Conservation (phyloP, 108 stramenopile genomes). For the Cylindrotheca fusiformis region DNA sequence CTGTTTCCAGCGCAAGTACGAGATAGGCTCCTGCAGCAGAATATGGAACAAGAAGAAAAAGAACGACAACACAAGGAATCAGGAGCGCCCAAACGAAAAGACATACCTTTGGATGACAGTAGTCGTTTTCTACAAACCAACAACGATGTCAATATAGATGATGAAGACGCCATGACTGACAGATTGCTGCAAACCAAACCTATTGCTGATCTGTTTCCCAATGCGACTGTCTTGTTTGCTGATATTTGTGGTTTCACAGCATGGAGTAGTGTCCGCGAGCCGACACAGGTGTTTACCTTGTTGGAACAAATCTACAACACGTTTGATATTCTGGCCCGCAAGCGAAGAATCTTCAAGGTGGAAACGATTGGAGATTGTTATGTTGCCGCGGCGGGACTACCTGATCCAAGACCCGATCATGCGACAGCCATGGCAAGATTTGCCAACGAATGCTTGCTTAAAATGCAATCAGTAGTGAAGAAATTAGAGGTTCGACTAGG, state of each 20-base stretch:
- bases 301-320: constrained; percentile 24
- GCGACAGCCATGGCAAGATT: constrained; percentile 13
- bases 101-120: too few relatives aligned
- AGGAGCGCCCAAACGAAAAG: neutral
- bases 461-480: constrained; percentile 5
- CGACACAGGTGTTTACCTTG: constrained; percentile 27
- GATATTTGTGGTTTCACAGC: constrained; percentile 14
- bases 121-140: too few relatives aligned
- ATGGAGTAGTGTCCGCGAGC: constrained; percentile 27
- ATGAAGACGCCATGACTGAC: neutral
- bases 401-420: constrained; percentile 14
- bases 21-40: constrained; percentile 20
- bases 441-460: constrained; percentile 16
- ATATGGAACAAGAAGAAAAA: constrained; percentile 8
- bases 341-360: constrained; percentile 8
- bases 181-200: neutral
- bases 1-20: constrained; percentile 34
- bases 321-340: constrained; percentile 17
- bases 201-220: neutral
- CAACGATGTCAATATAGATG: neutral
- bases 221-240: constrained; percentile 2
- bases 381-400: neutral
- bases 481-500: constrained; percentile 4
- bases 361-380: neutral
- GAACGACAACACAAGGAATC: neutral